Evolutionary conservation across 345 rosid genomes (phyloP), one percentile per base, ranked within the genome.

Genomic region (Cardamine resedifolia): DNA sequence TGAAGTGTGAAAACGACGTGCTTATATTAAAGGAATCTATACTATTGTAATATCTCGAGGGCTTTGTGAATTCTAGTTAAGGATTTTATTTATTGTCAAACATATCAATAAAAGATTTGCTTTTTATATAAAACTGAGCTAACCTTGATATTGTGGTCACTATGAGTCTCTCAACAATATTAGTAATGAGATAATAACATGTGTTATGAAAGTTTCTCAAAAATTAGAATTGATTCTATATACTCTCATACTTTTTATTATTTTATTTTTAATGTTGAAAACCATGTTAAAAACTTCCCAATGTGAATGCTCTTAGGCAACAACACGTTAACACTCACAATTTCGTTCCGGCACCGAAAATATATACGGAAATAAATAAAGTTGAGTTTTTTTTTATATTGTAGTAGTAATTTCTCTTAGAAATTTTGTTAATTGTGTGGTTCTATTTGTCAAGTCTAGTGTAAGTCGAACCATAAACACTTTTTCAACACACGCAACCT

Each of bases 21-120:
- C 61, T 36, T 45, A 8, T 56, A 73, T 26, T 10, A 30, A 12
- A 44, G 52, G 26, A 44, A 33, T 16, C 63, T 70, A 59, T 59
- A 50, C 52, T 61, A 18, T 11, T 6, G 12, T 36, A 26, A 16
- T 10, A n/a, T 30, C 5, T 45, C 26, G 33, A 47, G 11, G 23
- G 27, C 7, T 48, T 70, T 50, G 43, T 18, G 61, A 71, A 26
- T 71, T 71, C n/a, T 60, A 51, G 52, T 61, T 18, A 48, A 38
- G 11, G 31, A 61, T 62, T 61, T 61, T 44, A 39, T 51, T 71
- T 26, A 43, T 38, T 11, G 53, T 38, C 48, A 70, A 59, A 58
- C 66, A 70, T 8, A 70, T 49, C 27, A 70, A 34, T 59, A 59
- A 59, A 58, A 47, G 28, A 28, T 43, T 24, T 61, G 4, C 0